Evolutionary conservation across 129 eudicot genomes (phyloP), one percentile per base, ranked within the genome.

Genomic region (Smallanthus sonchifolius): DNA sequence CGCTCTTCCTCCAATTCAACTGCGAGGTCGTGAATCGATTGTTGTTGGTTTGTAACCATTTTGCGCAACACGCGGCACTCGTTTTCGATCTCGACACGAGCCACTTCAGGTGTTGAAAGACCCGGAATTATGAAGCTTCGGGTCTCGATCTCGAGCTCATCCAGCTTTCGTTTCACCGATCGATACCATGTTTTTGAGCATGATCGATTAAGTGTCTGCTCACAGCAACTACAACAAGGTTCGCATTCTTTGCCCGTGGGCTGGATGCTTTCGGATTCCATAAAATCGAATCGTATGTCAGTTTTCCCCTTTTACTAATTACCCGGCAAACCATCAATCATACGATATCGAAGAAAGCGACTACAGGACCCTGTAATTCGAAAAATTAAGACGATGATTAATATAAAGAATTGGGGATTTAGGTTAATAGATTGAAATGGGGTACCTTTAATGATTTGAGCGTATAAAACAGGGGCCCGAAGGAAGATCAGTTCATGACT

Each of bases 1-100:
- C 96, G 80, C 69, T 89, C 97, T 81, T 92, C 91, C 7, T 92
- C 97, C 60, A 92, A 66, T 38, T 92, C 96, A 16, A 55, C 10
- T 4, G 82, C 67, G 20, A 92, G 88, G 19, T 85, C 91, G 52
- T 73, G 80, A 71, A 92, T 92, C 4, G 80, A 83, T 40, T 79
- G 79, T 61, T 92, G 96, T 72, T 92, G 97, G 65, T 71, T 85
- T 62, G 54, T 42, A 17, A 89, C 96, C 84, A 84, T 89, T 40
- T 92, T 93, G 0, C 91, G 89, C 65, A 92, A 72, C 4, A 84
- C 88, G 47, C 32, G 74, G 19, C 91, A 82, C 67, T 92, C 96
- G 70, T 89, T 92, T 28, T 75, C 87, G 2, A 89, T 76, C 62
- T 89, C 88, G 19, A 92, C 84, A 15, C 84, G 90, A 1, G 96